A percentile compares a stretch with the other conserved stretches of the same genome.
These are phyloP conservation scores for Pleurotus tuber-regium DNA, from an alignment of 768 basidiomycete genomes.

Conservation along the genomic window DNA sequence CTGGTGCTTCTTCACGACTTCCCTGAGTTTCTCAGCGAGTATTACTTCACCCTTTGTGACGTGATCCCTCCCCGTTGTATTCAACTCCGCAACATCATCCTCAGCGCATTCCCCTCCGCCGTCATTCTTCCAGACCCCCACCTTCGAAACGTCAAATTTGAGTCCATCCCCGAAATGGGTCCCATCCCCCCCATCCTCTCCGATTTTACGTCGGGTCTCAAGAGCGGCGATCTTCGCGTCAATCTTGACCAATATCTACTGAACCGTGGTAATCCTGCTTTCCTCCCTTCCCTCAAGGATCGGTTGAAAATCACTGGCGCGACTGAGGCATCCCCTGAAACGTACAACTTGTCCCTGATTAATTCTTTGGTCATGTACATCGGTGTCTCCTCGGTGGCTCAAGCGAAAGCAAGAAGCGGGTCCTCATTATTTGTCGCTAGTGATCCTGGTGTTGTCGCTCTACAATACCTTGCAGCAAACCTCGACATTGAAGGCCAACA, in stretches of 20 bases:
- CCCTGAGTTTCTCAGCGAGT: constrained; percentile 96
- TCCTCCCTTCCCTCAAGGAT: constrained; percentile 77
- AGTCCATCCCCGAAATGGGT: constrained; percentile 85
- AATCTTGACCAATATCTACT: constrained; percentile 86
- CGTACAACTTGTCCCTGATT: constrained; percentile 86
- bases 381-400: constrained; percentile 89
- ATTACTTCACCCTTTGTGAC: constrained; percentile 95
- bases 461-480: constrained; percentile 80
- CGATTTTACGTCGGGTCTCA: constrained; percentile 84
- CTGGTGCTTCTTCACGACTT: constrained; percentile 97
- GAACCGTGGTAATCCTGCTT: constrained; percentile 67
- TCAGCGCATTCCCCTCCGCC: constrained; percentile 89
- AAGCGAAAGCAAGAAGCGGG: constrained; percentile 83
- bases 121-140: constrained; percentile 85
- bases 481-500: constrained; percentile 96
- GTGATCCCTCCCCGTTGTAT: constrained; percentile 90
- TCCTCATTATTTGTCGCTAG: constrained; percentile 76
- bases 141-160: constrained; percentile 70
- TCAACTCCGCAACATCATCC: constrained; percentile 94
- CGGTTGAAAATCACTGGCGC: constrained; percentile 54
- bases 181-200: constrained; percentile 88
- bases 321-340: constrained; percentile 47
- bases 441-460: constrained; percentile 80
- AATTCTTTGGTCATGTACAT: constrained; percentile 96
- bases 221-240: constrained; percentile 73